phyloP scores from a whole-genome alignment of 345 rosid species.

The Rhizophora mangle region DNA sequence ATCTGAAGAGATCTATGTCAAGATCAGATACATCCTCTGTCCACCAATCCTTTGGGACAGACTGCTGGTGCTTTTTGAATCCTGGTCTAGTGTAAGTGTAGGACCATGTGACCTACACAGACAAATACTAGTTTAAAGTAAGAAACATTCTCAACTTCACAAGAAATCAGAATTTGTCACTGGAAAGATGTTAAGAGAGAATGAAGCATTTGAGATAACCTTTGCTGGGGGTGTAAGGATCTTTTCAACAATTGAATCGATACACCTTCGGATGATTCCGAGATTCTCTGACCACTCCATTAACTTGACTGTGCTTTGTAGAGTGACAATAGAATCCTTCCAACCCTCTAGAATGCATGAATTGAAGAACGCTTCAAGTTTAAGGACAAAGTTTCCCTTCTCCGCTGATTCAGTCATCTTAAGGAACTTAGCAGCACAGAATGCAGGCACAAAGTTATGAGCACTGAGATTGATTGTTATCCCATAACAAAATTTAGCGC shows the following conservation, averaged over 20 bases:
- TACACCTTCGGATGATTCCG: conserved; percentile 80
- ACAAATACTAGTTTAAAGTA: not conserved
- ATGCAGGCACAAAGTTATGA: conserved; percentile 72
- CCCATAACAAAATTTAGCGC: conserved; percentile 94
- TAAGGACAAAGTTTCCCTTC: conserved; percentile 68
- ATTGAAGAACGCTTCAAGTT: conserved; percentile 86
- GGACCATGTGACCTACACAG: conserved; percentile 85
- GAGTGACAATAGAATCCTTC: conserved; percentile 79
- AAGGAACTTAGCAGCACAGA: conserved; percentile 90
- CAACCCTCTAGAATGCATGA: conserved; percentile 94
- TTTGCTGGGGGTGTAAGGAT: conserved; percentile 67
- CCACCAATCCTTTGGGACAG: conserved; percentile 98
- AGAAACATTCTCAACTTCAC: not conserved
- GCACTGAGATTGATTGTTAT: conserved; percentile 86
- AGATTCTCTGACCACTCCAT: conserved; percentile 91
- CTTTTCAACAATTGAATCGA: conserved; percentile 79
- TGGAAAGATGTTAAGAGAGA: not conserved
- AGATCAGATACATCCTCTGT: conserved; percentile 93
- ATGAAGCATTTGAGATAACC: conserved; percentile 37
- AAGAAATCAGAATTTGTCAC: not conserved
- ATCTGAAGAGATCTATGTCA: conserved; percentile 83
- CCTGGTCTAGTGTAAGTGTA: conserved; percentile 84
- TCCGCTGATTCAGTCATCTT: conserved; percentile 84
- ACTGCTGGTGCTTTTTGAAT: conserved; percentile 51
- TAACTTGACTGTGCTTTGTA: conserved; percentile 61